phyloP scores from a whole-genome alignment of 768 basidiomycete species.

The Rhizopogon salebrosus region DNA sequence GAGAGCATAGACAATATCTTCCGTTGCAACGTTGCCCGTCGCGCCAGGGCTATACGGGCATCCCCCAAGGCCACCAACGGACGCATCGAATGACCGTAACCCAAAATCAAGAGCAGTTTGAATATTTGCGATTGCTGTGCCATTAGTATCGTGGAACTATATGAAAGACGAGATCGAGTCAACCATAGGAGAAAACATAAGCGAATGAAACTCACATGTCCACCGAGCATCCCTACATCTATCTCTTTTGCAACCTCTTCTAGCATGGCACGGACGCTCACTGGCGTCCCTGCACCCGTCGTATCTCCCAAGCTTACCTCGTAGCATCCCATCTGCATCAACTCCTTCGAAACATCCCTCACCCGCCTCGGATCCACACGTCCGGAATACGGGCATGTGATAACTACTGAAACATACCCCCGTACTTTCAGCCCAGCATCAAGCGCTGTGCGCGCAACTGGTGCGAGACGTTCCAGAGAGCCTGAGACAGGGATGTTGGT shows the following conservation, averaged over 20 bases:
- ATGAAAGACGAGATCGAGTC: not conserved
- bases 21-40: slow-evolving; percentile 92
- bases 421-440: slow-evolving; percentile 63
- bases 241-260: slow-evolving; percentile 61
- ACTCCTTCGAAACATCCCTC: slow-evolving; percentile 60
- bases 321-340: slow-evolving; percentile 90
- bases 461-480: slow-evolving; percentile 57
- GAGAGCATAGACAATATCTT: slow-evolving; percentile 85
- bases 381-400: slow-evolving; percentile 87
- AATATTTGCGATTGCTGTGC: slow-evolving; percentile 76
- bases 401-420: slow-evolving; percentile 82
- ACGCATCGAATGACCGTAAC: slow-evolving; percentile 75
- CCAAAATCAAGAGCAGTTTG: slow-evolving; percentile 68
- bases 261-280: slow-evolving; percentile 60
- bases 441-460: slow-evolving; percentile 58
- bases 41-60: slow-evolving; percentile 97
- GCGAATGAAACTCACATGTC: slow-evolving; percentile 36
- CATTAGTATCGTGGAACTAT: slow-evolving; percentile 89
- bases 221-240: slow-evolving; percentile 67
- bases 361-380: slow-evolving; percentile 59
- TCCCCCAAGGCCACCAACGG: slow-evolving; percentile 87
- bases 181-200: slow-evolving; percentile 1
- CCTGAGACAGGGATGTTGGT: slow-evolving; percentile 71
- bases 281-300: slow-evolving; percentile 79
- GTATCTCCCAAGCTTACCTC: slow-evolving; percentile 93